Percentiles rank a stretch among this genome's conserved stretches.
Conservation (phyloP, 495 filamentous ascomycete genomes). For the Penicillium canariense region DNA sequence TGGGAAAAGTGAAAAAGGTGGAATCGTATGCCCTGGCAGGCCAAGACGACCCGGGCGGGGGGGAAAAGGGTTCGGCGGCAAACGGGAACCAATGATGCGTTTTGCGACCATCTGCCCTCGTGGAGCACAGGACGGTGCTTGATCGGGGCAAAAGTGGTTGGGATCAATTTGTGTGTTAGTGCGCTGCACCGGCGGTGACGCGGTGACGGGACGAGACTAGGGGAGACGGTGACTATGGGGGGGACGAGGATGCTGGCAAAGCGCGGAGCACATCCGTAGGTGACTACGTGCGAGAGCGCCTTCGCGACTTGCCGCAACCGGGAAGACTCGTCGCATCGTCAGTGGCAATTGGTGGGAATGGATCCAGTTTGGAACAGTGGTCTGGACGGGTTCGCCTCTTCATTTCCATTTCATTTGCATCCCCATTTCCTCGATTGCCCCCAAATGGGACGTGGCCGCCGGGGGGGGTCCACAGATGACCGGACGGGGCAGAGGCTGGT, state of each 20-base stretch:
- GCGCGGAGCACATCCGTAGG: too few species aligned
- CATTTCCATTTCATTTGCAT: conserved; percentile 2
- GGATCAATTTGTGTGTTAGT: conserved; percentile 5
- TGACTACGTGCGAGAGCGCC: too few species aligned
- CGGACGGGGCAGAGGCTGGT: not conserved
- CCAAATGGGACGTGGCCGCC: conserved; percentile 4
- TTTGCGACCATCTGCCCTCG: not conserved
- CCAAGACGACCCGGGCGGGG: not conserved
- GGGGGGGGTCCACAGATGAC: conserved; percentile 14
- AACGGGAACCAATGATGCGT: not conserved
- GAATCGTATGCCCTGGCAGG: not conserved
- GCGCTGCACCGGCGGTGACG: conserved; percentile 6
- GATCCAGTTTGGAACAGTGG: conserved; percentile 16
- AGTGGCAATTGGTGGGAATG: conserved; percentile 4
- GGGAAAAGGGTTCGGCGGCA: not conserved
- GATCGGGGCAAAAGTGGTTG: conserved; percentile 5
- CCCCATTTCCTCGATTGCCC: conserved; percentile 8
- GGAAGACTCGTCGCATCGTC: conserved; percentile 10
- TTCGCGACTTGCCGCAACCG: conserved; percentile 22
- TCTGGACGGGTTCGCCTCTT: conserved; percentile 1
- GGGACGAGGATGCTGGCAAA: too few species aligned
- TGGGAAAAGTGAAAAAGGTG: not conserved
- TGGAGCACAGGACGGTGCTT: conserved; percentile 17
- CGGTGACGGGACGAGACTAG: conserved; percentile 5
- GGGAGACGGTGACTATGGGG: not conserved